phyloP scores from a whole-genome alignment of 805 yeast species.

The Maudiozyma saulgeensis region DNA sequence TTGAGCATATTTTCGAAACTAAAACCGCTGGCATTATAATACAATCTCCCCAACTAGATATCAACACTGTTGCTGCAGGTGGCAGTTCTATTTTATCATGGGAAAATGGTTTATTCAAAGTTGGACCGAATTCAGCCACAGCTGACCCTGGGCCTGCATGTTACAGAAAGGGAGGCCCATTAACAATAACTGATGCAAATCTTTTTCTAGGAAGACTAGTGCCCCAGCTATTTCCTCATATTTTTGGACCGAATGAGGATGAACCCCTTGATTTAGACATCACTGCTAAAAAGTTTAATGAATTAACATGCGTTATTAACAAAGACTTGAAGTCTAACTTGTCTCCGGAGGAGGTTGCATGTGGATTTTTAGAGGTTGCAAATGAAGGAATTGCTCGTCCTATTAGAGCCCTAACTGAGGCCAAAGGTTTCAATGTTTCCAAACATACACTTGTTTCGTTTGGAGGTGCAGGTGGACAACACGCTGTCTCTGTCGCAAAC shows the following conservation, averaged over 20 bases:
- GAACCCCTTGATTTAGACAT: slow-evolving; percentile 53
- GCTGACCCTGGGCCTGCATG: slow-evolving; percentile 90
- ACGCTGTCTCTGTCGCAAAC: slow-evolving; percentile 68
- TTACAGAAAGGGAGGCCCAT: slow-evolving; percentile 74
- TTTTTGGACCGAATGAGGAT: slow-evolving; percentile 74
- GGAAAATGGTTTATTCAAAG: slow-evolving; percentile 64
- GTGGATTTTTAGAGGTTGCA: slow-evolving; percentile 75
- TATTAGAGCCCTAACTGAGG: slow-evolving; percentile 73
- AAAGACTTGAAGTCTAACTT: slow-evolving; percentile 30
- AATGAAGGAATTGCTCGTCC: slow-evolving; percentile 89
- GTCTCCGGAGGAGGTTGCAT: slow-evolving; percentile 61
- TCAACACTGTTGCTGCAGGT: slow-evolving; percentile 78
- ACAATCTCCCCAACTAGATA: slow-evolving; percentile 77
- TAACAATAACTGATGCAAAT: slow-evolving; percentile 82
- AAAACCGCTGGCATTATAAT: slow-evolving; percentile 76
- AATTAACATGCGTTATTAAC: slow-evolving; percentile 50
- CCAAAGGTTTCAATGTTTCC: slow-evolving; percentile 61
- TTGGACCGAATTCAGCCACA: slow-evolving; percentile 81
- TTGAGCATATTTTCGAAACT: slow-evolving; percentile 75
- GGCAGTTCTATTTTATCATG: slow-evolving; percentile 65
- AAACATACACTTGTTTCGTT: slow-evolving; percentile 69
- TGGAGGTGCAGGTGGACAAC: slow-evolving; percentile 95
- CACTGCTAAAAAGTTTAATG: slow-evolving; percentile 41
- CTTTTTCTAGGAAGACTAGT: slow-evolving; percentile 60
- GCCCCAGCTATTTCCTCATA: slow-evolving; percentile 69